These are phyloP conservation scores for Phytophthora parvispora DNA, from an alignment of 352 stramenopile genomes.

Conservation along the genomic window DNA sequence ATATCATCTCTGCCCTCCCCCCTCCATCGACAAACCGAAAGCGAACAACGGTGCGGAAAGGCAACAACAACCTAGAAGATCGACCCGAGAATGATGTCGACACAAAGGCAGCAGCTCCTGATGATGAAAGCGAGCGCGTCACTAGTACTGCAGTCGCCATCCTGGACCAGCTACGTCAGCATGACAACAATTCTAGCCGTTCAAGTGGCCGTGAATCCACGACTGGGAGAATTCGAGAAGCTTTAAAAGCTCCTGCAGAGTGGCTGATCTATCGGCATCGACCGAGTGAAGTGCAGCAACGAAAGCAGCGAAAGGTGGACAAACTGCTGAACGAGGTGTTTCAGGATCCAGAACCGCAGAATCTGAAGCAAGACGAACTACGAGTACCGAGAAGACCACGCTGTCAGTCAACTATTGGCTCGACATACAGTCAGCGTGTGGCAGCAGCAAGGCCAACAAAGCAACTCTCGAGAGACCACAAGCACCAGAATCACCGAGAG, in stretches of 20 bases:
- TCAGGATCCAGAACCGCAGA: constrained; percentile 8
- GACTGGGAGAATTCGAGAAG: constrained; percentile 15
- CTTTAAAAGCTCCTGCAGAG: constrained; percentile 50
- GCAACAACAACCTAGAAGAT: constrained; percentile 24
- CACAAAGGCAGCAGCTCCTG: not conserved
- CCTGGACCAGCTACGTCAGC: constrained; percentile 24
- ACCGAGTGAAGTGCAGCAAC: constrained; percentile 42
- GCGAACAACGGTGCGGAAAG: not conserved
- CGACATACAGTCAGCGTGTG: constrained; percentile 56
- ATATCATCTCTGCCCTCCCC: constrained; percentile 6
- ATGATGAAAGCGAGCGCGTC: not conserved
- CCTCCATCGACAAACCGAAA: not conserved
- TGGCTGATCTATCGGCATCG: constrained; percentile 75
- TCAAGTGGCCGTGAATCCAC: constrained; percentile 5
- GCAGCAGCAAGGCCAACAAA: constrained; percentile 28
- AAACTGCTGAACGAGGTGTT: constrained; percentile 49
- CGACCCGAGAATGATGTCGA: not conserved
- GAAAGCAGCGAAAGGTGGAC: constrained; percentile 57
- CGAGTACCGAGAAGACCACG: constrained; percentile 31
- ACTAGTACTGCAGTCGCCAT: constrained; percentile 9
- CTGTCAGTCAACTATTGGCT: constrained; percentile 38
- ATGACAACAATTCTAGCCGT: constrained; percentile 1
- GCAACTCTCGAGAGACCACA: constrained; percentile 5
- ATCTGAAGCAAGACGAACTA: constrained; percentile 20
- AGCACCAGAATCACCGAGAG: constrained; percentile 17